phyloP scores from a whole-genome alignment of 192 early-diverging fungal genomes.

The Umbelopsis sp. region DNA sequence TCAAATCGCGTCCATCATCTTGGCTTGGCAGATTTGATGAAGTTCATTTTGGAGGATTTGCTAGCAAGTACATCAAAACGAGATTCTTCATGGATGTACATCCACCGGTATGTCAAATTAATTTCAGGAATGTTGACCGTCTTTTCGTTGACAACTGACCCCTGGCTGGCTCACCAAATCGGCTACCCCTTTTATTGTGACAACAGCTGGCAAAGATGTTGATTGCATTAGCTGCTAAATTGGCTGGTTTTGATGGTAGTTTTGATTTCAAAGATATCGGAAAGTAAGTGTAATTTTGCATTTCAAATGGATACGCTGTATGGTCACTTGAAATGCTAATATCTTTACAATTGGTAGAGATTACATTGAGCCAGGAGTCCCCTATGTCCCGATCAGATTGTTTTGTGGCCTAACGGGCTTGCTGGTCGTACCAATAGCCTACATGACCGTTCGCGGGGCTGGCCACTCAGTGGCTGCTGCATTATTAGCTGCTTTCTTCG shows the following conservation, averaged over 20 bases:
- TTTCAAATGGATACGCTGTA: not conserved
- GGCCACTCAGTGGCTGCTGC: constrained; percentile 76
- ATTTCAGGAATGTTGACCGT: not conserved
- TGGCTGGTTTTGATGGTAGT: constrained; percentile 87
- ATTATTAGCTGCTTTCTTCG: constrained; percentile 75
- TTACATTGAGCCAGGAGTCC: constrained; percentile 86
- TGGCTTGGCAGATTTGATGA: constrained; percentile 82
- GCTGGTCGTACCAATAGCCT: constrained; percentile 80
- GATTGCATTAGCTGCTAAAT: constrained; percentile 59
- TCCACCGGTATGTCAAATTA: constrained; percentile 76
- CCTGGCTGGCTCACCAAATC: not conserved
- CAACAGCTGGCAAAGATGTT: constrained; percentile 46
- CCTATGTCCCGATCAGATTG: constrained; percentile 84
- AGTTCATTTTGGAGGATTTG: constrained; percentile 99
- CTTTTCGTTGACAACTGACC: not conserved
- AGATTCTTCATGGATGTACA: constrained; percentile 96
- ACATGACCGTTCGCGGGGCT: constrained; percentile 79
- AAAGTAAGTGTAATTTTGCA: constrained; percentile 43
- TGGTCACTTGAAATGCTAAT: not conserved
- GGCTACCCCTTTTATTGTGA: not conserved
- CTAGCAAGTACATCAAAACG: constrained; percentile 79
- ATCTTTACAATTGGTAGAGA: constrained; percentile 51
- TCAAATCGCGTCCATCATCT: not conserved
- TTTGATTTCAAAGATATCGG: constrained; percentile 96
- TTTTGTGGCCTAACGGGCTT: constrained; percentile 79